These are phyloP conservation scores for Phytopythium montanum DNA, from an alignment of 352 stramenopile genomes.

Conservation along the genomic window DNA sequence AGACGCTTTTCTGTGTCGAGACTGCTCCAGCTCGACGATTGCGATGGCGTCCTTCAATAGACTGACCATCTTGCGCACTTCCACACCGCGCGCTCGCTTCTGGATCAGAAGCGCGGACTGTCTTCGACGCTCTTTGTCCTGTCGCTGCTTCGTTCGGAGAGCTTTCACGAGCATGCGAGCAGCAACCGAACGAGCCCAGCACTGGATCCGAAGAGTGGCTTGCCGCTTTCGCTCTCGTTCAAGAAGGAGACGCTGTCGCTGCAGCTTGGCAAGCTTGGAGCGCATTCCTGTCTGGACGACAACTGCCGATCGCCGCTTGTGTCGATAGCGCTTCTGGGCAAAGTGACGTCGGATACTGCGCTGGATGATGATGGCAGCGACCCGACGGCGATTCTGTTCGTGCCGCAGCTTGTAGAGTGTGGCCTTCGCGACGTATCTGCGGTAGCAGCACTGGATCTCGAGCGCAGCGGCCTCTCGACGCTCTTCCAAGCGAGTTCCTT, in stretches of 20 bases:
- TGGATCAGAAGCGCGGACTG: constrained; percentile 53
- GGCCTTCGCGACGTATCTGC: constrained; percentile 18
- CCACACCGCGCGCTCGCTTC: constrained; percentile 43
- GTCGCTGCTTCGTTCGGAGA: constrained; percentile 20
- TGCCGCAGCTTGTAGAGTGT: constrained; percentile 7
- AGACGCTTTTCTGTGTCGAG: constrained; percentile 26
- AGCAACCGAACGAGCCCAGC: constrained; percentile 22
- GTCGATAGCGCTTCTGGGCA: constrained; percentile 15
- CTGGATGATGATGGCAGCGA: constrained; percentile 37
- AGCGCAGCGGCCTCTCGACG: constrained; percentile 24
- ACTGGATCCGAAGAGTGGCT: constrained; percentile 29
- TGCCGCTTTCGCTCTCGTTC: constrained; percentile 6
- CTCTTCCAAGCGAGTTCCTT: constrained; percentile 31
- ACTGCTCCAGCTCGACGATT: constrained; percentile 42
- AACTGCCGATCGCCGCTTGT: constrained; percentile 20
- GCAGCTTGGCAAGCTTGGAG: constrained; percentile 26
- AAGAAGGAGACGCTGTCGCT: constrained; percentile 12
- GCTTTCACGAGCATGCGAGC: constrained; percentile 18
- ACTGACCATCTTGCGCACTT: constrained; percentile 27
- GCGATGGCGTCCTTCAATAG: constrained; percentile 39
- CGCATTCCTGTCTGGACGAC: constrained; percentile 42
- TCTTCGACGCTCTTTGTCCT: constrained; percentile 23
- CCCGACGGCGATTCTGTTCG: constrained; percentile 17
- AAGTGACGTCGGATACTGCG: constrained; percentile 21
- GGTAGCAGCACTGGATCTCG: constrained; percentile 35